phyloP scores from a whole-genome alignment of 805 yeast genomes.

The Lipomyces chichibuensis region DNA sequence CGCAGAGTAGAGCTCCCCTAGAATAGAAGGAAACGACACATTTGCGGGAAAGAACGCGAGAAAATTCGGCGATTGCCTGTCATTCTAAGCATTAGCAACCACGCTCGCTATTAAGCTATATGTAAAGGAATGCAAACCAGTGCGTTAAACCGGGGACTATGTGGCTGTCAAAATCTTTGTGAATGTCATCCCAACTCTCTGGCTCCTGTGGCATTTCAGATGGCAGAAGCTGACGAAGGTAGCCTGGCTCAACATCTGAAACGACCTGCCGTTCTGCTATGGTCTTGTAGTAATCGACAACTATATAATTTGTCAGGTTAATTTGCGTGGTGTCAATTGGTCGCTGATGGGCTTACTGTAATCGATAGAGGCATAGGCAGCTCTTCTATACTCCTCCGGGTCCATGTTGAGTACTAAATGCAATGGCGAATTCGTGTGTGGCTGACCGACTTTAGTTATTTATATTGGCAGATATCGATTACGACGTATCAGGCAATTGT shows the following conservation, averaged over 20 bases:
- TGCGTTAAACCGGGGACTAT: slow-evolving; percentile 38
- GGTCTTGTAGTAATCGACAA: slow-evolving; percentile 32
- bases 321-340: neutral
- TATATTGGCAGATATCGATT: neutral
- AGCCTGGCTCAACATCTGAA: slow-evolving; percentile 37
- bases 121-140: slow-evolving; percentile 23
- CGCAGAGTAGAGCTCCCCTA: slow-evolving; percentile 37
- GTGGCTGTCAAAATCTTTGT: slow-evolving; percentile 29
- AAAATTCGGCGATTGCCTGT: slow-evolving; percentile 37
- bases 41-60: slow-evolving; percentile 39
- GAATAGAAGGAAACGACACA: slow-evolving; percentile 35
- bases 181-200: slow-evolving; percentile 35
- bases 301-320: slow-evolving; percentile 5
- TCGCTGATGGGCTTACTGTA: slow-evolving; percentile 18
- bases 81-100: neutral
- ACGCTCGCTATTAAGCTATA: neutral
- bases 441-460: neutral
- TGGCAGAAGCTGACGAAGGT: slow-evolving; percentile 32
- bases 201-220: slow-evolving; percentile 34
- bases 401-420: slow-evolving; percentile 28
- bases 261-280: slow-evolving; percentile 25
- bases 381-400: slow-evolving; percentile 36
- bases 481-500: neutral
- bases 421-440: neutral
- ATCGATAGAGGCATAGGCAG: slow-evolving; percentile 37